A percentile compares a stretch with the other conserved stretches of the same genome.
Evolutionary conservation across 2,329 filamentous ascomycete genomes (phyloP).

Genomic region (Phialemonium atrogriseum): DNA sequence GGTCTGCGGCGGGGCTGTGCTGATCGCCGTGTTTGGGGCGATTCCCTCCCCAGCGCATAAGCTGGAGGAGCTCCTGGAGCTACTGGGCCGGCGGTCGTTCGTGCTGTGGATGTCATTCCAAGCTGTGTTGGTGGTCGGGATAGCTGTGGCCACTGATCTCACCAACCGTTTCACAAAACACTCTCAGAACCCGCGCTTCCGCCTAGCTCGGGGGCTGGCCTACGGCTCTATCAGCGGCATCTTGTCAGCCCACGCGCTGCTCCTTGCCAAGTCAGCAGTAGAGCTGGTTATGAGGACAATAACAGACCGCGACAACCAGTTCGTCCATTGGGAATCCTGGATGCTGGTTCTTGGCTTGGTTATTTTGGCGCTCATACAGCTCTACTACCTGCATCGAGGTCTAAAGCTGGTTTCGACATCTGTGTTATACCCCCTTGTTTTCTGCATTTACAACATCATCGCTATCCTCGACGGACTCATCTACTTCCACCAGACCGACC

Average conservation of each 20-base stretch:
- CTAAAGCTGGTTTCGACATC: conserved; percentile 93
- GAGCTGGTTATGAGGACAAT: conserved; percentile 85
- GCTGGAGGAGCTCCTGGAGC: conserved; percentile 67
- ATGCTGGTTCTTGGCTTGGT: conserved; percentile 77
- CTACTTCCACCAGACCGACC: conserved; percentile 85
- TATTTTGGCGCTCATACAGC: conserved; percentile 73
- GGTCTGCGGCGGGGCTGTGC: conserved; percentile 76
- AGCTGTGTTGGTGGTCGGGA: conserved; percentile 59
- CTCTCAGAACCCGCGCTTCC: conserved; percentile 57
- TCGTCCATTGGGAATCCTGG: conserved; percentile 93
- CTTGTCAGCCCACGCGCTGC: conserved; percentile 82
- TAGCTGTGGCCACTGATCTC: conserved; percentile 56
- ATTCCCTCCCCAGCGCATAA: conserved; percentile 89
- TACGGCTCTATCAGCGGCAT: conserved; percentile 91
- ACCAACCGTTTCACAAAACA: conserved; percentile 42
- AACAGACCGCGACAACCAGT: conserved; percentile 82
- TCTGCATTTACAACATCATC: conserved; percentile 98
- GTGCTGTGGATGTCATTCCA: conserved; percentile 85
- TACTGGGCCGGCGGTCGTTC: conserved; percentile 69
- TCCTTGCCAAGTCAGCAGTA: conserved; percentile 93
- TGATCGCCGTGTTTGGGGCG: conserved; percentile 91
- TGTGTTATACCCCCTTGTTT: conserved; percentile 91
- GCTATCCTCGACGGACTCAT: conserved; percentile 95
- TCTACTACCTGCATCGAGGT: conserved; percentile 92
- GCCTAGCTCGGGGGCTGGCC: conserved; percentile 70